Evolutionary conservation across 768 basidiomycete genomes (phyloP), one percentile per base, ranked within the genome.

Genomic region (Phaeotremella skinneri): DNA sequence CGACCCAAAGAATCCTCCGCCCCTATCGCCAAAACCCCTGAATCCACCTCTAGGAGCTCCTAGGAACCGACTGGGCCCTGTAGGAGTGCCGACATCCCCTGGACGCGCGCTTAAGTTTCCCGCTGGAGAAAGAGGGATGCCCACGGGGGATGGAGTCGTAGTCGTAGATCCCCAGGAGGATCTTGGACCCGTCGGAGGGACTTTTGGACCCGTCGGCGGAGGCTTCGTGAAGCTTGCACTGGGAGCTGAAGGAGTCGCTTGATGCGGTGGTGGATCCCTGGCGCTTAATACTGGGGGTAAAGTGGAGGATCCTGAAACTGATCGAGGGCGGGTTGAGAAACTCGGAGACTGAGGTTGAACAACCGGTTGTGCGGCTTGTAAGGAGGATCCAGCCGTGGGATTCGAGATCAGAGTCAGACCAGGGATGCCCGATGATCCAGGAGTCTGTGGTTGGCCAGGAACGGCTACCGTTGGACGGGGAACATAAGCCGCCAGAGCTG

Each of bases 101-200:
- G 5, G 7, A 7, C 49, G 9, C 17, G 5, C 49, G 30, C 16
- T 9, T n/a, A 9, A 7, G 21, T 9, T n/a, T 37, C 34, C 34
- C 7, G 34, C 9, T 37, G 9, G 34, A 37, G 34, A 37, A 37
- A 17, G 9, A 7, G 34, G 17, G 34, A 7, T 37, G 34, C 9
- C 17, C 34, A 17, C 9, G 7, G 34, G 17, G 17, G 34, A 17
- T 37, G 9, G 9, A 37, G 7, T 37, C 34, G 9, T 17, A 37
- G 34, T 37, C 34, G 34, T 37, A 37, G 7, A 7, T 17, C 34
- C 34, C 43, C 43, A 50, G 17, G 26, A 50, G 9, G 25, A 51
- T 27, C 63, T 57, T 0, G 66, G 66, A 23, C 66, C 66, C 1
- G 59, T 67, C 13, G 66, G 66, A 32, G 66, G 66, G 14, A 67